A percentile compares a stretch with the other conserved stretches of the same genome.
Conservation (phyloP, 352 stramenopile genomes). For the Plasmopara halstedii region DNA sequence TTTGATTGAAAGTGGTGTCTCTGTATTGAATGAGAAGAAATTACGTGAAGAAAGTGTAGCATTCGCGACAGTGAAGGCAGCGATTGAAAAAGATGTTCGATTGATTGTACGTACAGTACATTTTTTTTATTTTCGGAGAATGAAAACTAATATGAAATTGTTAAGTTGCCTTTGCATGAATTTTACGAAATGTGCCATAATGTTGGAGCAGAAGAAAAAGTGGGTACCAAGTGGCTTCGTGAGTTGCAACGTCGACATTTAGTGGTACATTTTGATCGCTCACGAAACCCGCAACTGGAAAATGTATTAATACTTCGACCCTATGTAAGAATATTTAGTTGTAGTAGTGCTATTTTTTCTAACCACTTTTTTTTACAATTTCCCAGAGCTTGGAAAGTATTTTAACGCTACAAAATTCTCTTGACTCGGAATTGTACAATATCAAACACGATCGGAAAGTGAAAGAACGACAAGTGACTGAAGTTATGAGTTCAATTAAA, state of each 20-base stretch:
- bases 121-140: neutral
- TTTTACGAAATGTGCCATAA: slow-evolving; percentile 72
- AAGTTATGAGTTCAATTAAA: slow-evolving; percentile 38
- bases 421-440: slow-evolving; percentile 71
- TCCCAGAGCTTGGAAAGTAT: slow-evolving; percentile 68
- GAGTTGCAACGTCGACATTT: slow-evolving; percentile 72
- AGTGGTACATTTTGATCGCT: slow-evolving; percentile 67
- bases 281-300: slow-evolving; percentile 54
- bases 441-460: slow-evolving; percentile 55
- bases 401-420: slow-evolving; percentile 54
- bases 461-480: slow-evolving; percentile 41
- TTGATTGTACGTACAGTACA: slow-evolving; percentile 26
- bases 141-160: neutral
- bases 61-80: slow-evolving; percentile 60
- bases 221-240: slow-evolving; percentile 70
- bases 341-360: neutral
- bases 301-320: slow-evolving; percentile 61
- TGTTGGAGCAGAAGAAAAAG: slow-evolving; percentile 50
- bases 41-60: slow-evolving; percentile 36
- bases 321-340: slow-evolving; percentile 20
- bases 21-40: slow-evolving; percentile 20
- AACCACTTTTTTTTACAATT: no score
- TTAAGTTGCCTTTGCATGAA: slow-evolving; percentile 55
- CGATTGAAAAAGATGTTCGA: slow-evolving; percentile 49
- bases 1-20: slow-evolving; percentile 38